Evolutionary conservation across 2,329 filamentous ascomycete species (phyloP).

Genomic region (Fonsecaea erecta): DNA sequence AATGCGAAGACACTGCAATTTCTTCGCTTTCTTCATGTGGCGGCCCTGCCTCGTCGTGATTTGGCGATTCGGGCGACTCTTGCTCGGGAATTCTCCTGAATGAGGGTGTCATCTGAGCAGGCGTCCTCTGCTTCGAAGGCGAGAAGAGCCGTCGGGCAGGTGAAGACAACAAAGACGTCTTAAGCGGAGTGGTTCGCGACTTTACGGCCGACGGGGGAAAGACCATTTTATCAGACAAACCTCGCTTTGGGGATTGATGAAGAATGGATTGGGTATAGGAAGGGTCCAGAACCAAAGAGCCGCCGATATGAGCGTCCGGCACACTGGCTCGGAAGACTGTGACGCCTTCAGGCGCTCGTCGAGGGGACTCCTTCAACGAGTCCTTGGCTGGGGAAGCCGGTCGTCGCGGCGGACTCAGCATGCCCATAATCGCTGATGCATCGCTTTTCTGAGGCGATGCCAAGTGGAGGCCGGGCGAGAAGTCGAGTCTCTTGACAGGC

Average conservation of each 20-base stretch:
- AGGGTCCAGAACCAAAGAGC: conserved; percentile 15
- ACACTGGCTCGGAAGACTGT: conserved; percentile 29
- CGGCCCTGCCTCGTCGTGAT: background rate
- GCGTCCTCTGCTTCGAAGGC: conserved; percentile 43
- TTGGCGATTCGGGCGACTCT: background rate
- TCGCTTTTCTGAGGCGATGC: conserved; percentile 41
- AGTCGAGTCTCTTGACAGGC: conserved; percentile 48
- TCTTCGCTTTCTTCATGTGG: conserved; percentile 18
- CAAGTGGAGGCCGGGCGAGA: conserved; percentile 36
- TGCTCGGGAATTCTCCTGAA: conserved; percentile 14
- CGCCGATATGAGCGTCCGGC: conserved; percentile 15
- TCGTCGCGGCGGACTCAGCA: conserved; percentile 53
- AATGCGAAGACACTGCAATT: conserved; percentile 35
- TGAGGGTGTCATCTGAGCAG: conserved; percentile 30
- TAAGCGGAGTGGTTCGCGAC: conserved; percentile 44
- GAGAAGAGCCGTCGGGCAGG: conserved; percentile 51
- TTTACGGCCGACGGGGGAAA: conserved; percentile 45
- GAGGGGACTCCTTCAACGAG: conserved; percentile 49
- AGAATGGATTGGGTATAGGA: conserved; percentile 43
- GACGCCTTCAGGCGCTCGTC: conserved; percentile 40
- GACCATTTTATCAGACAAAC: conserved; percentile 42
- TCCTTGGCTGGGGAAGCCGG: conserved; percentile 52
- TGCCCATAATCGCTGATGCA: conserved; percentile 43
- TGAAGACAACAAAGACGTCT: conserved; percentile 48
- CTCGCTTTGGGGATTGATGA: conserved; percentile 52